These are phyloP conservation scores for Golubevia sp. DNA, from an alignment of 1,284 basidiomycete species.

Conservation along the genomic window DNA sequence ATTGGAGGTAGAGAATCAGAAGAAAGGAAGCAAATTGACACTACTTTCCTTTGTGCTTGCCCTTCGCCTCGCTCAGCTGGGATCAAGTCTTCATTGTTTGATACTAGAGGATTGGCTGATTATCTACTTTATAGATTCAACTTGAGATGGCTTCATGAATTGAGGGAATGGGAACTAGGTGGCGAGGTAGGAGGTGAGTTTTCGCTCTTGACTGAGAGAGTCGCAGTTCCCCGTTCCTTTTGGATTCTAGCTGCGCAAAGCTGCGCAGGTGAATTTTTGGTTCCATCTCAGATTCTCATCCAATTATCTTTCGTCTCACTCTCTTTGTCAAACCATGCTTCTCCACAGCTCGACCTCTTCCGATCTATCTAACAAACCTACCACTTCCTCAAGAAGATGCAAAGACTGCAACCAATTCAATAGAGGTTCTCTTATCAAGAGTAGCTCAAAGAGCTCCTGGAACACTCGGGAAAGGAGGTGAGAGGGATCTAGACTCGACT, in stretches of 20 bases:
- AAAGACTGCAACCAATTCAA: constrained; percentile 34
- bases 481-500: constrained; percentile 33
- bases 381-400: constrained; percentile 5
- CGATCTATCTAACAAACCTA: constrained; percentile 17
- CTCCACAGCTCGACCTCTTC: background rate
- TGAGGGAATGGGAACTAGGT: background rate
- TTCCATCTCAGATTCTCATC: too few relatives aligned
- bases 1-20: too few relatives aligned
- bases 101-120: constrained; percentile 78
- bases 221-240: too few relatives aligned
- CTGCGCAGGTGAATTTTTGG: too few relatives aligned
- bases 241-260: too few relatives aligned
- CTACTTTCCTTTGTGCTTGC: background rate
- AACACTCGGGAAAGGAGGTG: constrained; percentile 33
- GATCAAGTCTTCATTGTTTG: constrained; percentile 90
- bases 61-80: constrained; percentile 71
- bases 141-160: constrained; percentile 67
- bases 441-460: constrained; percentile 48
- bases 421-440: constrained; percentile 21
- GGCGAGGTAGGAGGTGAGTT: too few relatives aligned
- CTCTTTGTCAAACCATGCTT: too few relatives aligned
- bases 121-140: constrained; percentile 89
- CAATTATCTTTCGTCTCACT: too few relatives aligned
- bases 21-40: too few relatives aligned
- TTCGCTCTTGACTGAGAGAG: too few relatives aligned